Conservation (phyloP, 2,329 filamentous ascomycete species). For the Coniochaeta ligniaria region DNA sequence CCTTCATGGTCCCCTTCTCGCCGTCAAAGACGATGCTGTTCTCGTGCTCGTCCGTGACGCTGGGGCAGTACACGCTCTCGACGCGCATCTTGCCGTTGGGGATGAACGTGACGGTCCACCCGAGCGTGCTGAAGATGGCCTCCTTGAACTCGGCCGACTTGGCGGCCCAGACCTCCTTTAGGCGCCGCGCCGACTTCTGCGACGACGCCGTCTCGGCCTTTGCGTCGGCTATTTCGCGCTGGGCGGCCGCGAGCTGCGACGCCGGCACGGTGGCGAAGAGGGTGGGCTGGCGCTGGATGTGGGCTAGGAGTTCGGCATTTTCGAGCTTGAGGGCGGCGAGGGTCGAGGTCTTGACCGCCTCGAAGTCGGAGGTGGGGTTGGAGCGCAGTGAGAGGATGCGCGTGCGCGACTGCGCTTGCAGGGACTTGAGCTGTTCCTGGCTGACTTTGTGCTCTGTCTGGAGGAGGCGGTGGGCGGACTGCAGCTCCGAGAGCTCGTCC, state of each 20-base stretch:
- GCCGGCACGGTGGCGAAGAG: slow-evolving; percentile 62
- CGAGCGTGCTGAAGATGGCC: slow-evolving; percentile 83
- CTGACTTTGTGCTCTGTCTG: slow-evolving; percentile 69
- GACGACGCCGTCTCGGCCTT: slow-evolving; percentile 62
- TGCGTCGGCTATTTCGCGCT: slow-evolving; percentile 67
- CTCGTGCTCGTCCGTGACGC: slow-evolving; percentile 59
- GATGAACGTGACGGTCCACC: slow-evolving; percentile 93
- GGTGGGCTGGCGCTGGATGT: slow-evolving; percentile 46
- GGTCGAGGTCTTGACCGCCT: slow-evolving; percentile 77
- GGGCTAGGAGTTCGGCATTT: slow-evolving; percentile 73
- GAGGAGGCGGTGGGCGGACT: slow-evolving; percentile 63
- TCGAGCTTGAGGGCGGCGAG: slow-evolving; percentile 72
- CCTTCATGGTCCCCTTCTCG: slow-evolving; percentile 95
- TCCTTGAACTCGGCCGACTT: slow-evolving; percentile 95
- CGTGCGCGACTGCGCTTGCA: slow-evolving; percentile 62
- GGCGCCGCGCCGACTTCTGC: slow-evolving; percentile 75
- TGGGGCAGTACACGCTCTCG: slow-evolving; percentile 76
- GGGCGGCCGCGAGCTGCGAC: slow-evolving; percentile 67
- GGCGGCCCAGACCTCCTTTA: slow-evolving; percentile 87
- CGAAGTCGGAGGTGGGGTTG: slow-evolving; percentile 85
- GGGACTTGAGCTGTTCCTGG: slow-evolving; percentile 63
- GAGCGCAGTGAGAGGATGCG: slow-evolving; percentile 79
- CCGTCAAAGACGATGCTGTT: slow-evolving; percentile 81
- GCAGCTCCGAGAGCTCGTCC: slow-evolving; percentile 62
- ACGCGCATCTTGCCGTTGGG: slow-evolving; percentile 96